These are phyloP conservation scores for Rhytidhysteron rufulum DNA, from an alignment of 2,329 filamentous ascomycete genomes.

Conservation along the genomic window DNA sequence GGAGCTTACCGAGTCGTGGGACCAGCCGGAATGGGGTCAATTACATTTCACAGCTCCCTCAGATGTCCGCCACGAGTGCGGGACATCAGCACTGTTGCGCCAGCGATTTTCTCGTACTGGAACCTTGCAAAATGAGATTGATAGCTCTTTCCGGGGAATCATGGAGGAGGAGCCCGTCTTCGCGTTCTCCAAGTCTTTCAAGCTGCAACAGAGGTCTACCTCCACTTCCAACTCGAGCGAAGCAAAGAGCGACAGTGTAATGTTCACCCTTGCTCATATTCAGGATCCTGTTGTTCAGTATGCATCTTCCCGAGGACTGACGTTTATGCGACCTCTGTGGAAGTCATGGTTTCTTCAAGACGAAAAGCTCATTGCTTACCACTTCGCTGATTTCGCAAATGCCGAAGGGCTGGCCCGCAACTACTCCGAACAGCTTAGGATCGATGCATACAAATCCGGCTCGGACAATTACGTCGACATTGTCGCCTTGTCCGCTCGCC, in stretches of 20 bases:
- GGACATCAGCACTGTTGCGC: conserved; percentile 62
- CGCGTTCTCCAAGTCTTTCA: conserved; percentile 56
- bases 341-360: conserved; percentile 65
- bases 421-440: conserved; percentile 67
- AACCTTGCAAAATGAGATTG: conserved; percentile 62
- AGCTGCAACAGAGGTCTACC: conserved; percentile 17
- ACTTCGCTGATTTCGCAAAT: conserved; percentile 69
- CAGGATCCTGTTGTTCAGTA: conserved; percentile 79
- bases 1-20: conserved; percentile 67
- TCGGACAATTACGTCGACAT: conserved; percentile 74
- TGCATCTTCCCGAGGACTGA: conserved; percentile 70
- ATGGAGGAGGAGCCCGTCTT: conserved; percentile 79
- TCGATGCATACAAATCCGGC: conserved; percentile 70
- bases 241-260: conserved; percentile 43
- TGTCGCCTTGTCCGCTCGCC: conserved; percentile 71
- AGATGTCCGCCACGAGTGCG: conserved; percentile 66
- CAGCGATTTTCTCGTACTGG: conserved; percentile 67
- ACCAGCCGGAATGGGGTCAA: conserved; percentile 80
- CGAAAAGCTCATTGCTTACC: conserved; percentile 65
- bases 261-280: conserved; percentile 73
- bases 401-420: conserved; percentile 63
- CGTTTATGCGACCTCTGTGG: conserved; percentile 77
- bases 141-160: conserved; percentile 64
- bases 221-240: conserved; percentile 4
- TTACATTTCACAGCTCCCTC: conserved; percentile 71